Percentiles rank a stretch among this genome's conserved stretches.
These are phyloP conservation scores for Eurotiales sp. DNA, from an alignment of 2,329 filamentous ascomycete species.

Conservation along the genomic window DNA sequence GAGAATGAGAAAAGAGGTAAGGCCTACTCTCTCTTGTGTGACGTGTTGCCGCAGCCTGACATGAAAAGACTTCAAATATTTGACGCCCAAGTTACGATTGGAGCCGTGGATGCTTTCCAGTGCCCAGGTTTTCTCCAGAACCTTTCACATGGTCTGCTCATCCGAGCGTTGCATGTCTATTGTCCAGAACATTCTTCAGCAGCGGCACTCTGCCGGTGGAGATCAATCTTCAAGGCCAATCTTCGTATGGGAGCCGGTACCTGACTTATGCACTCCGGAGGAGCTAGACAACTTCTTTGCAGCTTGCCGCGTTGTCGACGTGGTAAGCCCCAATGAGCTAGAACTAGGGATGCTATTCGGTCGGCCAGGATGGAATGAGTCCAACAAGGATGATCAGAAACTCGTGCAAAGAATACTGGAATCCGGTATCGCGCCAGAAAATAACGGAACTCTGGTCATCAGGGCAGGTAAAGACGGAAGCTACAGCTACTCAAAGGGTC, in stretches of 20 bases:
- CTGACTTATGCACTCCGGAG: slow-evolving; percentile 74
- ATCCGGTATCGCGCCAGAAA: slow-evolving; percentile 34
- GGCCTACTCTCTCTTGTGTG: neutral
- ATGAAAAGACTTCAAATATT: slow-evolving; percentile 71
- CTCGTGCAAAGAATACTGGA: slow-evolving; percentile 35
- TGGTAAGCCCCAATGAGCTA: slow-evolving; percentile 76
- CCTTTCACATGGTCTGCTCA: slow-evolving; percentile 86
- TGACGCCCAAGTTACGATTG: slow-evolving; percentile 79
- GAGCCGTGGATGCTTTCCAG: slow-evolving; percentile 67
- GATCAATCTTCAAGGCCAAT: slow-evolving; percentile 55
- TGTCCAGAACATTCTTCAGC: slow-evolving; percentile 63
- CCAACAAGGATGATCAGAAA: slow-evolving; percentile 24
- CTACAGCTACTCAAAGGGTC: slow-evolving; percentile 43
- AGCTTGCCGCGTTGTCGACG: slow-evolving; percentile 53
- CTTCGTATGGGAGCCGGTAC: slow-evolving; percentile 94
- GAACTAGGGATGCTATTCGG: slow-evolving; percentile 88
- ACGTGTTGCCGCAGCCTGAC: slow-evolving; percentile 9
- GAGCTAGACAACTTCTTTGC: slow-evolving; percentile 52
- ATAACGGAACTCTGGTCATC: slow-evolving; percentile 42
- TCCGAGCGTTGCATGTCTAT: slow-evolving; percentile 72
- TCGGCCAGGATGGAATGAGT: slow-evolving; percentile 33
- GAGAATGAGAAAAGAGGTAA: slow-evolving; percentile 60
- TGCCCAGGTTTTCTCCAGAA: slow-evolving; percentile 64
- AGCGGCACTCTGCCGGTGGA: slow-evolving; percentile 39
- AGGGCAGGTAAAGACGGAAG: slow-evolving; percentile 61